These are phyloP conservation scores for Fusarium abutilonis DNA, from an alignment of 2,329 filamentous ascomycete species.

Conservation along the genomic window DNA sequence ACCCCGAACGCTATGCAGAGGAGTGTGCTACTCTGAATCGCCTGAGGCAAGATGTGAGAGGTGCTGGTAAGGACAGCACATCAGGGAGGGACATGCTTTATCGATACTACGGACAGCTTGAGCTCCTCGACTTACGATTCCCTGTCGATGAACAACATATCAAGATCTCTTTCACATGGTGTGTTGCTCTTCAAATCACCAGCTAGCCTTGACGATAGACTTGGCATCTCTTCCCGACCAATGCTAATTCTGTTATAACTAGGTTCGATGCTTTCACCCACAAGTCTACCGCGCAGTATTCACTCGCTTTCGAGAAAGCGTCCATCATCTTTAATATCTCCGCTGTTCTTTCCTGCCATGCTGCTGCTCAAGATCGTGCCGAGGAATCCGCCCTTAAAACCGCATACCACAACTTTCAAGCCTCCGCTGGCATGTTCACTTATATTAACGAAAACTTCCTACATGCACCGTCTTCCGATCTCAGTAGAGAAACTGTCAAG, in stretches of 20 bases:
- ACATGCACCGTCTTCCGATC: constrained; percentile 93
- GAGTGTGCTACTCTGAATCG: constrained; percentile 96
- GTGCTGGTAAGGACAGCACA: constrained; percentile 95
- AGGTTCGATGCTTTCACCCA: constrained; percentile 99
- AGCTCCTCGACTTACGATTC: constrained; percentile 92
- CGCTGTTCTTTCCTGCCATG: constrained; percentile 94
- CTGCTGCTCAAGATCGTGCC: constrained; percentile 88
- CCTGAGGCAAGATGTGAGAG: constrained; percentile 96
- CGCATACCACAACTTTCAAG: constrained; percentile 97
- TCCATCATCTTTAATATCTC: constrained; percentile 99
- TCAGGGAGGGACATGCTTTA: constrained; percentile 93
- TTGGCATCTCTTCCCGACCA: background rate
- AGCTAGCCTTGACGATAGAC: background rate
- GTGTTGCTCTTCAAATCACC: constrained; percentile 41
- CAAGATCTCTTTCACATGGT: constrained; percentile 99
- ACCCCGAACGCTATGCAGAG: constrained; percentile 93
- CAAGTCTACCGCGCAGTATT: constrained; percentile 96
- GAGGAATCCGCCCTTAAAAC: constrained; percentile 95
- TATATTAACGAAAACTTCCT: constrained; percentile 99
- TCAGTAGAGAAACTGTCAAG: constrained; percentile 96
- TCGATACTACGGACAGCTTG: constrained; percentile 96
- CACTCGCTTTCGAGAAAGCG: constrained; percentile 95
- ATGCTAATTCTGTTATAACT: constrained; percentile 20
- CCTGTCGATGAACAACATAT: constrained; percentile 99
- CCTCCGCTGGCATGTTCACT: constrained; percentile 98